phyloP scores from a whole-genome alignment of 2,329 filamentous ascomycete species.

The Cadophora sp. region DNA sequence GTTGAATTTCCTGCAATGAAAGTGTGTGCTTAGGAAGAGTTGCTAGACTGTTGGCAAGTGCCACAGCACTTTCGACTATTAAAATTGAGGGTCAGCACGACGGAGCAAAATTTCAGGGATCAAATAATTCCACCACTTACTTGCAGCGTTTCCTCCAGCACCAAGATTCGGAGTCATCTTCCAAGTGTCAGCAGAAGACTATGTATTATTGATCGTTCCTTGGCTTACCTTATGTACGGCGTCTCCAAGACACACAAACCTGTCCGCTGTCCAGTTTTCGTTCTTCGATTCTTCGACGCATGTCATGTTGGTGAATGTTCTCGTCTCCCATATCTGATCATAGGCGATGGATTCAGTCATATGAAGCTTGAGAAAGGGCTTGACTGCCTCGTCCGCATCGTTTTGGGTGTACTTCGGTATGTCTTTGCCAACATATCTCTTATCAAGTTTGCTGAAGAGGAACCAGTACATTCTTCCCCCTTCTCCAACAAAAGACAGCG shows the following conservation, averaged over 20 bases:
- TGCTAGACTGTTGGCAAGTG: constrained; percentile 43
- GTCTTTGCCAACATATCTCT: constrained; percentile 24
- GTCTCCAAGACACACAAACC: constrained; percentile 39
- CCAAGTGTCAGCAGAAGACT: background rate
- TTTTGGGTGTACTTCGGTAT: constrained; percentile 33
- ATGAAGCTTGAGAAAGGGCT: constrained; percentile 17
- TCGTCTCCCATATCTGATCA: constrained; percentile 28
- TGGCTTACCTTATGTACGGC: constrained; percentile 38
- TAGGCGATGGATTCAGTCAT: constrained; percentile 27
- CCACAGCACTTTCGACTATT: constrained; percentile 46
- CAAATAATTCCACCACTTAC: background rate
- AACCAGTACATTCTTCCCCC: constrained; percentile 31
- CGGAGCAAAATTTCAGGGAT: background rate
- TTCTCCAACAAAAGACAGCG: constrained; percentile 30
- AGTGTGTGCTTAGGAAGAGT: constrained; percentile 10
- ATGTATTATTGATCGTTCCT: background rate
- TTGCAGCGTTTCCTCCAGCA: constrained; percentile 49
- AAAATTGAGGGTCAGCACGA: background rate
- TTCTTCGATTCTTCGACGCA: constrained; percentile 33
- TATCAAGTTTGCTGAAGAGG: constrained; percentile 29
- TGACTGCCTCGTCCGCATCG: constrained; percentile 26
- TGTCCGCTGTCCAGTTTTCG: constrained; percentile 33
- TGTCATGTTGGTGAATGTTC: constrained; percentile 23
- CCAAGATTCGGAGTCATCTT: constrained; percentile 40
- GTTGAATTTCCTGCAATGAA: constrained; percentile 12